Percentiles rank a stretch among this genome's conserved stretches.
phyloP scores from a whole-genome alignment of 2,329 filamentous ascomycete species.

The Pseudogymnoascus pannorum region DNA sequence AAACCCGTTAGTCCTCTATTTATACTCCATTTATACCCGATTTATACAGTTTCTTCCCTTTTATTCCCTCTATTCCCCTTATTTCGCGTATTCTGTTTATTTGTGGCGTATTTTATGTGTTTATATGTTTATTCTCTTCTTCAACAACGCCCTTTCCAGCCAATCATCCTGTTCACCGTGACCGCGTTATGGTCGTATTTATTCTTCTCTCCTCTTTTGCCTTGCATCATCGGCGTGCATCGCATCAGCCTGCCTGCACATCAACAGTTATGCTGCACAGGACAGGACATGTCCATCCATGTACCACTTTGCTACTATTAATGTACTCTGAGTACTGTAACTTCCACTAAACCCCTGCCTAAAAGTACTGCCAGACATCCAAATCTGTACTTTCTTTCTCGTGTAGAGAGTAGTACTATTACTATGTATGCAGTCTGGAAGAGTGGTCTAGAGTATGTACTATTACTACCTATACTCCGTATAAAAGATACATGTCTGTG shows the following conservation, averaged over 20 bases:
- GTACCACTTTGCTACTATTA: not conserved
- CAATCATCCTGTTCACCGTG: not conserved
- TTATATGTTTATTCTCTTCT: not conserved
- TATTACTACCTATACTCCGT: not conserved
- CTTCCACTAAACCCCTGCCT: slow-evolving; percentile 1
- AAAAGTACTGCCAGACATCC: not conserved
- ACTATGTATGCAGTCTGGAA: not conserved
- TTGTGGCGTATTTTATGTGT: not conserved
- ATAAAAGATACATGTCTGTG: not conserved
- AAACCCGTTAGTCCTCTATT: not conserved
- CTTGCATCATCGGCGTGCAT: not conserved
- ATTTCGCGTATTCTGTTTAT: not conserved
- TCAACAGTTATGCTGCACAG: not conserved
- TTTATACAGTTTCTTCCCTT: not conserved
- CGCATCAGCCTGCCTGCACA: not conserved
- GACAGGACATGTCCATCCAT: not conserved
- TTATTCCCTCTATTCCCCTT: not conserved
- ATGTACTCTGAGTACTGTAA: not conserved
- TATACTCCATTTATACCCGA: not conserved
- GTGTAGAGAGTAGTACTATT: not conserved
- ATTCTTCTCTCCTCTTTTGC: not conserved
- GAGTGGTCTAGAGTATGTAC: not conserved
- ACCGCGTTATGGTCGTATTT: not conserved
- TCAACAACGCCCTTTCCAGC: not conserved
- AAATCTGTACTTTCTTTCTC: not conserved